These are phyloP conservation scores for Silene conica DNA, from an alignment of 148 eudicot species.

Conservation along the genomic window DNA sequence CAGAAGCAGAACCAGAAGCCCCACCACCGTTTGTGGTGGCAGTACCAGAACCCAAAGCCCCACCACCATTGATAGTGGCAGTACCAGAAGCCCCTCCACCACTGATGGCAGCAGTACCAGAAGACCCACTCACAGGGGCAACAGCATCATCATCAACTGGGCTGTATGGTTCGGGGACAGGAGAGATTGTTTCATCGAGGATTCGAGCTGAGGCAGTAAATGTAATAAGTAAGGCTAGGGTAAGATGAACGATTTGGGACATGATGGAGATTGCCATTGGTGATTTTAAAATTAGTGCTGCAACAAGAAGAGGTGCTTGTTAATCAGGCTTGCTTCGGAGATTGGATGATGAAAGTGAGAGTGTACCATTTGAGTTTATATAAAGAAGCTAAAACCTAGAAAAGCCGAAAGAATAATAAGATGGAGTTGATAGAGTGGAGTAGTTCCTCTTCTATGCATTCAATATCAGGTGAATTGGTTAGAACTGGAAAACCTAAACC, in stretches of 20 bases:
- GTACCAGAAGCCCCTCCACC: slow-evolving; percentile 13
- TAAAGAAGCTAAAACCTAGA: slow-evolving; percentile 6
- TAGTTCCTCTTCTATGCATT: slow-evolving; percentile 23
- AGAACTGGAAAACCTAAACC: slow-evolving; percentile 32
- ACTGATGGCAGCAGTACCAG: not conserved
- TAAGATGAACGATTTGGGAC: slow-evolving; percentile 30
- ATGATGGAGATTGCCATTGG: slow-evolving; percentile 26
- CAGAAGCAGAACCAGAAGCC: not conserved
- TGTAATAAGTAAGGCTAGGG: slow-evolving; percentile 33
- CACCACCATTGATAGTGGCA: not conserved
- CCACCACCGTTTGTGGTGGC: slow-evolving; percentile 1
- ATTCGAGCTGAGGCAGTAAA: slow-evolving; percentile 40
- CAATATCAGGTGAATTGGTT: slow-evolving; percentile 46
- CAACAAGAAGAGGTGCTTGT: not conserved
- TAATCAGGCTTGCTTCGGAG: not conserved
- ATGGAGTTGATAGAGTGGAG: slow-evolving; percentile 66
- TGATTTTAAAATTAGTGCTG: slow-evolving; percentile 18
- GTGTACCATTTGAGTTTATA: slow-evolving; percentile 20
- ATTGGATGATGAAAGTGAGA: slow-evolving; percentile 21
- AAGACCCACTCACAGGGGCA: slow-evolving; percentile 2
- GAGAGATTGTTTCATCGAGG: slow-evolving; percentile 38
- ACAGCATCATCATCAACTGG: slow-evolving; percentile 21
- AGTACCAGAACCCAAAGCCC: not conserved
- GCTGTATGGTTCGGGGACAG: slow-evolving; percentile 28
- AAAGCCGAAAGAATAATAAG: slow-evolving; percentile 9